phyloP scores from a whole-genome alignment of 345 rosid species.

The Gossypium thurberi region DNA sequence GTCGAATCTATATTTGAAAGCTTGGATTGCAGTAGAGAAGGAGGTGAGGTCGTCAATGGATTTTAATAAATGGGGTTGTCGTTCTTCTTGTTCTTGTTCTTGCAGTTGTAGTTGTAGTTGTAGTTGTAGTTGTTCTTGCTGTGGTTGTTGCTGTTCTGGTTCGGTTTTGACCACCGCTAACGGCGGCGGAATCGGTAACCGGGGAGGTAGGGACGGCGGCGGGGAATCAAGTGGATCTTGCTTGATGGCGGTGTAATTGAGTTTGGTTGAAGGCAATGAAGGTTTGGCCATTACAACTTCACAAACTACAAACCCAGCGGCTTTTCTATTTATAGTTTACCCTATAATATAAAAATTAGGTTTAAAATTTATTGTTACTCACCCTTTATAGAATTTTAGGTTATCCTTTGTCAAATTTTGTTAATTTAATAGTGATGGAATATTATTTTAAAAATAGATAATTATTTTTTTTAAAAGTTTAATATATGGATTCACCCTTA shows the following conservation, averaged over 20 bases:
- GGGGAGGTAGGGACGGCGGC: background rate
- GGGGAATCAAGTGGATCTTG: conserved; percentile 1
- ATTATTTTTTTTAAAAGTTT: too few species aligned
- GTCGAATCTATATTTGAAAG: conserved; percentile 39
- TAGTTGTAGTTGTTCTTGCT: background rate
- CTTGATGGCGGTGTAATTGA: background rate
- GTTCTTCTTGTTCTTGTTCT: background rate
- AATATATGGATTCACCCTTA: too few species aligned
- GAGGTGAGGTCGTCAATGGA: conserved; percentile 29
- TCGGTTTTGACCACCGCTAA: background rate
- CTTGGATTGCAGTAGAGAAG: conserved; percentile 30
- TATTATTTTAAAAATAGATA: too few species aligned
- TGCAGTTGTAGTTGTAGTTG: background rate
- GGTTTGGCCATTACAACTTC: background rate
- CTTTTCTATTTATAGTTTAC: too few species aligned
- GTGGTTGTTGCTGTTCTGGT: background rate
- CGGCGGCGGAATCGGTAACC: background rate
- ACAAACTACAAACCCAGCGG: background rate
- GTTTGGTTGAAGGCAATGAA: background rate
- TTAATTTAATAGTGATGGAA: too few species aligned
- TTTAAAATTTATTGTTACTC: too few species aligned
- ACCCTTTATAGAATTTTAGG: too few species aligned
- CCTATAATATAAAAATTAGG: too few species aligned
- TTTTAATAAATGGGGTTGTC: conserved; percentile 25
- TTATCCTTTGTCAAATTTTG: too few species aligned